Conservation (phyloP, 163 green algal species). For the Volvox carteri region DNA sequence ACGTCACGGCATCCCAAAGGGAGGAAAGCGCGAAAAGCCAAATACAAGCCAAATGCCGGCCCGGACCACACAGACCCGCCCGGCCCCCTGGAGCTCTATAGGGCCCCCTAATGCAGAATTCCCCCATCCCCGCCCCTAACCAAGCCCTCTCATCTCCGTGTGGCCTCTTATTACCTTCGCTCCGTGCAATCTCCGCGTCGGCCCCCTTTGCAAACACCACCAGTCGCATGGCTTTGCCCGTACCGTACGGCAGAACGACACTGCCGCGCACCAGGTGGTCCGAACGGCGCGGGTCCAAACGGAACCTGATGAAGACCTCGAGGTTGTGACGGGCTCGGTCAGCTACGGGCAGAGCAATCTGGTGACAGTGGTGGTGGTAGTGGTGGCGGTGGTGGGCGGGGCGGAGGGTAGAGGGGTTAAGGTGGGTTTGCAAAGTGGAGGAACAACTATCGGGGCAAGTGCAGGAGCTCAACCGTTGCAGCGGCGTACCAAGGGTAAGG, state of each 20-base stretch:
- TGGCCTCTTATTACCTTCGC: too few relatives aligned
- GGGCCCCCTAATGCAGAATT: too few relatives aligned
- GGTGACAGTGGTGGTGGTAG: neutral
- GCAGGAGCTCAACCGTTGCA: too few relatives aligned
- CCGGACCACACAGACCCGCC: too few relatives aligned
- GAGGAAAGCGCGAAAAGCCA: too few relatives aligned
- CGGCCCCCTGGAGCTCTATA: too few relatives aligned
- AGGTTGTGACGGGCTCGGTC: slow-evolving; percentile 65
- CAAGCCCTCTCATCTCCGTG: too few relatives aligned
- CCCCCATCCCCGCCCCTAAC: too few relatives aligned
- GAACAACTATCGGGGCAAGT: too few relatives aligned
- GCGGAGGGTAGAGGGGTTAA: neutral
- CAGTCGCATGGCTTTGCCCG: slow-evolving; percentile 80
- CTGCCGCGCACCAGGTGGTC: slow-evolving; percentile 91
- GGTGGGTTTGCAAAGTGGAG: neutral
- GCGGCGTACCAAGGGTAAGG: too few relatives aligned
- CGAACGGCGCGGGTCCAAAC: slow-evolving; percentile 79
- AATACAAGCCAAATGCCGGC: too few relatives aligned
- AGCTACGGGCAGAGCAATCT: neutral
- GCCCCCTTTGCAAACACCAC: slow-evolving; percentile 86
- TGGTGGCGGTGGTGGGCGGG: neutral
- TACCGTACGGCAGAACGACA: slow-evolving; percentile 86
- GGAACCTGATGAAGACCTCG: slow-evolving; percentile 77
- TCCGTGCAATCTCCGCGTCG: slow-evolving; percentile 75
- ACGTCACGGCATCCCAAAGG: too few relatives aligned